phyloP scores from a whole-genome alignment of 768 basidiomycete species.

The Cyclocybe cylindracea region DNA sequence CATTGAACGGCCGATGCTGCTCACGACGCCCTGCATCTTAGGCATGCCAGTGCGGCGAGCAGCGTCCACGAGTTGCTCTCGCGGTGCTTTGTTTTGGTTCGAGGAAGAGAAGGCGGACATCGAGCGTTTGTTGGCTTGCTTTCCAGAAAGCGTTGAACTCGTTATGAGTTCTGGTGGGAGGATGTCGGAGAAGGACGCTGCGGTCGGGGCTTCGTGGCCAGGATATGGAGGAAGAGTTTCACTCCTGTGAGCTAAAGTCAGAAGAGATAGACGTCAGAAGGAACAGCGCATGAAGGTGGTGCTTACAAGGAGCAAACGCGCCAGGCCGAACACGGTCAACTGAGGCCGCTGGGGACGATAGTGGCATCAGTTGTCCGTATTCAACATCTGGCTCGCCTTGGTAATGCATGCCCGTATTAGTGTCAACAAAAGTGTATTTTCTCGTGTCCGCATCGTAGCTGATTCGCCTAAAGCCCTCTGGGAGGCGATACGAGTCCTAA shows the following conservation, averaged over 20 bases:
- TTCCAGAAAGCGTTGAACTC: conserved; percentile 29
- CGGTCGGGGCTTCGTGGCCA: conserved; percentile 8
- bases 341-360: conserved; percentile 16
- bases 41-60: conserved; percentile 35
- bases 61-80: conserved; percentile 27
- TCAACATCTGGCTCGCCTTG: conserved; percentile 42
- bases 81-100: not conserved
- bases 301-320: conserved; percentile 27
- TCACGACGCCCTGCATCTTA: conserved; percentile 39
- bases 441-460: conserved; percentile 55
- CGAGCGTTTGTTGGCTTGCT: not conserved
- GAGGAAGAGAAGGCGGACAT: not conserved
- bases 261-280: not conserved
- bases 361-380: conserved; percentile 45
- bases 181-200: conserved; percentile 45
- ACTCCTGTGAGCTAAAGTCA: not conserved
- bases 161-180: conserved; percentile 48
- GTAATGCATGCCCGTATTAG: conserved; percentile 40
- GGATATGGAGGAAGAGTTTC: not conserved
- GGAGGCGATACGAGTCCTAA: conserved; percentile 41
- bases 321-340: conserved; percentile 18
- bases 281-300: not conserved
- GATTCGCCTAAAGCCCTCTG: conserved; percentile 49
- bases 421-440: conserved; percentile 52
- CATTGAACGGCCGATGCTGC: conserved; percentile 33